Base-by-base conservation (phyloP, 306 rosid genomes). In the Rubus idaeus region DNA sequence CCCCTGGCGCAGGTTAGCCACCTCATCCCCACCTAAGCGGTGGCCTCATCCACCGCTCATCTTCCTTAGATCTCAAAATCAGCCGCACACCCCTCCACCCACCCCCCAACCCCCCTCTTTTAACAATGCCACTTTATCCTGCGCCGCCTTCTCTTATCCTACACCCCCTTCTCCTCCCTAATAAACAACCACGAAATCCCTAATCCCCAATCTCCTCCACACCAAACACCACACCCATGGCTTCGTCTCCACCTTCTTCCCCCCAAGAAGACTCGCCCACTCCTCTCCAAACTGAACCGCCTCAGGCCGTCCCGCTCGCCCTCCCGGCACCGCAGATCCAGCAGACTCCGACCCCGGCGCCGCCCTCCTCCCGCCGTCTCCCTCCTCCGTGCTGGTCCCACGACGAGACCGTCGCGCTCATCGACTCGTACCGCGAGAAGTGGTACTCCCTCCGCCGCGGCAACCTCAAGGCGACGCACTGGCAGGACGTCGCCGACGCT, bases 321-420 rank as follows among this genome's bases (percentile, higher is more conserved):
- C 75, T 84, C 2, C 81, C 85, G 3, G 85, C 85, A 0, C 83
- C 49, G 49, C 49, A 9, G 49, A 9, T 45, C 11, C 49, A 9
- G 49, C 49, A 45, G 49, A 11, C 49, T 5, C 49, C 8, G 49
- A 9, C 10, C 78, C 81, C 87, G 0, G 58, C 86, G 0, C 83
- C 86, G 26, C 63, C 96, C 4, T 57, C 88, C 17, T 87, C 91
- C 42, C 95, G 98, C 6, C 96, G 98, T 26, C 91, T 91, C 1
- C 98, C 97, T 0, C 97, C 97, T 5, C 98, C 98, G 2, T 94
- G 98, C 53, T 94, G 97, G 97, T 90, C 95, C 0, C 94, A 86
- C 8, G 98, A 94, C 1, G 97, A 94, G 88, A 94, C 98, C 8
- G 78, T 89, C 5, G 97, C 98, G 5, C 84, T 94, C 46, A 94